Base-by-base conservation (phyloP, 768 basidiomycete species). In the Suillus spraguei region DNA sequence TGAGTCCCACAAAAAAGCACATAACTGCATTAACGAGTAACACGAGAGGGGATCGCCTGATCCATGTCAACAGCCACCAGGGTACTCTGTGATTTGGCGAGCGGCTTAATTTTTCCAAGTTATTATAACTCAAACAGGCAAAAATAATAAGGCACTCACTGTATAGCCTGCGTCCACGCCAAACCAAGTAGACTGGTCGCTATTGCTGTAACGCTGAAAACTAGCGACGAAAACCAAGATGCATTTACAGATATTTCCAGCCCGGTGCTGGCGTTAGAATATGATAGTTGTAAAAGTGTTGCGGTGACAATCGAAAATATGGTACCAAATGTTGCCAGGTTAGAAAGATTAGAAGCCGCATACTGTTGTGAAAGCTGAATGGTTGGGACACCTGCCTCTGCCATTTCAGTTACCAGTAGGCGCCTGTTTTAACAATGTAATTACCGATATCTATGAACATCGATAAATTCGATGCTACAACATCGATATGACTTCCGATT, bases 21-120 rank as follows among this genome's bases (percentile, higher is more conserved):
- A 89, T 89, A 49, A 93, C 90, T 60, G 92, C 91, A 71, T 91
- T 81, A 63, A 93, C 91, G 49, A 93, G 84, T 78, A 93, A 92
- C 65, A 92, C 88, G 39, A 94, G 81, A 14, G 91, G 91, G 5
- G 90, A 91, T 44, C 91, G 81, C 72, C 92, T 92, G 78, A 93
- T 93, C 91, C 90, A 93, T 67, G 92, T 92, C 50, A 83, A 72
- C n/a, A 85, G 80, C 83, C 83, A 84, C 83, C 83, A 84, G 11
- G 83, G 83, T 50, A 85, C 83, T 64, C 83, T 80, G 66, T 84
- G 80, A 62, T 82, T 81, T 63, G 83, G 83, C 4, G 84, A 85
- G 52, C 83, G 84, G 63, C 82, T 83, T 60, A 4, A 65, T 67
- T 66, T 65, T 64, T 39, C 28, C 24, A 14, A 55, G 67, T 69